Percentiles rank a stretch among this genome's conserved stretches.
Conservation (phyloP, 768 basidiomycete genomes). For the Hygrocybe coccinea region DNA sequence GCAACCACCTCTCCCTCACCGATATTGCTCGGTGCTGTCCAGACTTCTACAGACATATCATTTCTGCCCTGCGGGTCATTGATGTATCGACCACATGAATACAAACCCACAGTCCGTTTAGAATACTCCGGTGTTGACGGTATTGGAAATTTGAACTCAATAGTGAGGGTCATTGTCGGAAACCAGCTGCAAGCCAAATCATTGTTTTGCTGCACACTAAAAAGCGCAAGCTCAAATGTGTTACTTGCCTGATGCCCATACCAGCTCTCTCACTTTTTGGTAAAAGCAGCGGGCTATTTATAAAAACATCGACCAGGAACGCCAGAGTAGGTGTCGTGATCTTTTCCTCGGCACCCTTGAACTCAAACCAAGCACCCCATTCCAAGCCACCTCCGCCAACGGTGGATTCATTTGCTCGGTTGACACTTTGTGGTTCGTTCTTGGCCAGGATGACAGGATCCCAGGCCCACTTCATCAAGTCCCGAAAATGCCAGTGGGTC, state of each 20-base stretch:
- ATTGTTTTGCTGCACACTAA: not conserved
- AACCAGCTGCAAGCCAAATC: slow-evolving; percentile 45
- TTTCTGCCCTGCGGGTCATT: slow-evolving; percentile 53
- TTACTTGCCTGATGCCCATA: slow-evolving; percentile 28
- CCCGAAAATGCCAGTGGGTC: slow-evolving; percentile 33
- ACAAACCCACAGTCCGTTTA: slow-evolving; percentile 52
- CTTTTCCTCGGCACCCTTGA: slow-evolving; percentile 37
- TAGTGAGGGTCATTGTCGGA: slow-evolving; percentile 54
- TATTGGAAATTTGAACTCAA: slow-evolving; percentile 62
- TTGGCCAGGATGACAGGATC: slow-evolving; percentile 39
- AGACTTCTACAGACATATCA: slow-evolving; percentile 56
- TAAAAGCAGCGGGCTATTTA: slow-evolving; percentile 43
- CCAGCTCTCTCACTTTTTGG: slow-evolving; percentile 43
- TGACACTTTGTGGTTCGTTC: slow-evolving; percentile 36
- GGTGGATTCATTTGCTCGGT: slow-evolving; percentile 34
- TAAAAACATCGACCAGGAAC: slow-evolving; percentile 54
- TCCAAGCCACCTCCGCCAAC: slow-evolving; percentile 52
- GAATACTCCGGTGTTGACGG: slow-evolving; percentile 43
- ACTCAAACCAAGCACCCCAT: slow-evolving; percentile 57
- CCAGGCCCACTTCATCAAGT: slow-evolving; percentile 32
- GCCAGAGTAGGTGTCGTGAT: slow-evolving; percentile 47
- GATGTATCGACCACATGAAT: slow-evolving; percentile 48
- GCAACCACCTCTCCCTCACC: slow-evolving; percentile 39
- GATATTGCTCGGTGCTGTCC: slow-evolving; percentile 58
- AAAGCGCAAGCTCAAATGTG: slow-evolving; percentile 3